Base-by-base conservation (phyloP, 352 stramenopile genomes). In the Phytopythium boreale region DNA sequence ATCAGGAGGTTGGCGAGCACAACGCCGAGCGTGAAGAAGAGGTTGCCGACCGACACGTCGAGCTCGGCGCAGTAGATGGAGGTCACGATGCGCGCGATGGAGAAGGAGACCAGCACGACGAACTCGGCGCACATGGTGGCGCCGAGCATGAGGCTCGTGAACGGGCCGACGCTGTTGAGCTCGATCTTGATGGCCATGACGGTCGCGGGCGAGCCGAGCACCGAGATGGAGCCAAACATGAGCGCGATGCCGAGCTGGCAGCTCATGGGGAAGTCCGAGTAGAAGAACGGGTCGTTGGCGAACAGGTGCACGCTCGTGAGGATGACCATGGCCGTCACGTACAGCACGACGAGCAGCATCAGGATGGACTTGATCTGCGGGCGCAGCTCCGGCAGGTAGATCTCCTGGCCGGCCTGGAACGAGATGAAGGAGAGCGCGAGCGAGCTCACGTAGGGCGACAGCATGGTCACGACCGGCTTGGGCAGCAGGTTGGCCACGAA, bases 161-260 rank as follows among this genome's bases (percentile, higher is more conserved):
- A 91, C 7, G 79, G 79, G 2, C 82, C 82, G 49, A 87, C 82
- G 31, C 80, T 87, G 52, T 91, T 87, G 58, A 89, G 73, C 59
- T 90, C 81, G 56, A 88, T 90, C 69, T 90, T 88, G 68, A 90
- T 88, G 20, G 81, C 82, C 80, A 91, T 89, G 47, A 88, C 79
- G 14, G 82, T 91, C 9, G 80, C 75, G 0, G 82, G 82, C 15
- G 82, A 91, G 2, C 72, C 79, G 10, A 89, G 67, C 37, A 91
- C 82, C 4, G 78, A 85, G 58, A 89, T 91, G 59, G 82, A 91
- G 50, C 69, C 82, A 37, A 90, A 90, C 75, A 90, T 82, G 69
- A 89, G 79, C 3, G 77, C 78, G 52, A 90, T 88, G 7, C 79
- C 78, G 47, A 90, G 59, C 56, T 89, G 74, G 61, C 82, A 90